These are phyloP conservation scores for Plasmopara viticola DNA, from an alignment of 352 stramenopile genomes.

Conservation along the genomic window DNA sequence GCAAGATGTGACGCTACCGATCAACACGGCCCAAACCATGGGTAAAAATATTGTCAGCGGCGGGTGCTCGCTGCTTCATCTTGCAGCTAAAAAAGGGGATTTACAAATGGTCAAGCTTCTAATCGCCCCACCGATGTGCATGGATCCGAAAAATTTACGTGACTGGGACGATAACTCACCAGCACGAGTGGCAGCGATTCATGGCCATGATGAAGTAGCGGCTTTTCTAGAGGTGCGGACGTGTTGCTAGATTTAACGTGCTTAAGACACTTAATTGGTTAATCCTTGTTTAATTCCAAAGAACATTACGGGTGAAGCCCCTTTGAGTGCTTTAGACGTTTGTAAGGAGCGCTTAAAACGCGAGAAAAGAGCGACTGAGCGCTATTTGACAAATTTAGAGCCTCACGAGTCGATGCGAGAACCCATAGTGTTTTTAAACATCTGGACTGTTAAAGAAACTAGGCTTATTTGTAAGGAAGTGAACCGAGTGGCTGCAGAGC, in stretches of 20 bases:
- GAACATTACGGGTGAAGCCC: slow-evolving; percentile 14
- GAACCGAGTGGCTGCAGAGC: slow-evolving; percentile 25
- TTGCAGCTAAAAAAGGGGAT: slow-evolving; percentile 57
- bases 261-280: slow-evolving; percentile 2
- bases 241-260: slow-evolving; percentile 1
- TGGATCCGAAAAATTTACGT: slow-evolving; percentile 13
- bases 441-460: slow-evolving; percentile 55
- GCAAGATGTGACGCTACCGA: slow-evolving; percentile 61
- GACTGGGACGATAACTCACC: slow-evolving; percentile 68
- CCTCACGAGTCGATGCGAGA: slow-evolving; percentile 35
- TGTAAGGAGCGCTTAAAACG: slow-evolving; percentile 24
- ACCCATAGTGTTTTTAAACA: slow-evolving; percentile 32
- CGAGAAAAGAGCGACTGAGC: slow-evolving; percentile 34
- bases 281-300: slow-evolving; percentile 6
- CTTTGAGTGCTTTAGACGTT: slow-evolving; percentile 18
- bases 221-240: slow-evolving; percentile 30
- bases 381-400: slow-evolving; percentile 51
- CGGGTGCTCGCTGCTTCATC: slow-evolving; percentile 61
- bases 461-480: slow-evolving; percentile 34
- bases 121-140: slow-evolving; percentile 28
- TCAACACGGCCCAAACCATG: slow-evolving; percentile 52
- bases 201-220: slow-evolving; percentile 32
- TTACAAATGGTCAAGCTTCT: slow-evolving; percentile 43
- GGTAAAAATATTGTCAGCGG: slow-evolving; percentile 68
- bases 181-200: slow-evolving; percentile 39